These are phyloP conservation scores for Auriscalpium microsporum DNA, from an alignment of 768 basidiomycete species.

Conservation along the genomic window DNA sequence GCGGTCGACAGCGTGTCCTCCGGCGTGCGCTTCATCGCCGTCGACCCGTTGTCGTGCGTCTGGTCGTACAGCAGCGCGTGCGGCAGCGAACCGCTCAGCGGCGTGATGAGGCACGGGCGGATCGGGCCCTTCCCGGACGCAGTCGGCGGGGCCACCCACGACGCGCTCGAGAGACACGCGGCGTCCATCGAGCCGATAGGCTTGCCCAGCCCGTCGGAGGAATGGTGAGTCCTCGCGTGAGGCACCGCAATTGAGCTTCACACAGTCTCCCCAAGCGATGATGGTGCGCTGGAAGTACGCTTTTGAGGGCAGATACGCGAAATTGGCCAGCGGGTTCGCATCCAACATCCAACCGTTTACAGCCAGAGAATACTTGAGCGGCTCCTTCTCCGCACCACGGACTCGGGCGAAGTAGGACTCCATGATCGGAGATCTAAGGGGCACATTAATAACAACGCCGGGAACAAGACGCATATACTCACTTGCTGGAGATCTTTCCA, in stretches of 20 bases:
- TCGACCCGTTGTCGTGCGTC: slow-evolving; percentile 97
- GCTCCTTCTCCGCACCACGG: slow-evolving; percentile 37
- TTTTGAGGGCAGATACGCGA: slow-evolving; percentile 86
- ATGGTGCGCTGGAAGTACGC: slow-evolving; percentile 94
- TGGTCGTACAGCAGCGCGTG: slow-evolving; percentile 93
- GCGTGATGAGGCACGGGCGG: slow-evolving; percentile 64
- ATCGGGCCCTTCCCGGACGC: slow-evolving; percentile 77
- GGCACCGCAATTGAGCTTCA: slow-evolving; percentile 88
- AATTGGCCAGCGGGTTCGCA: slow-evolving; percentile 90
- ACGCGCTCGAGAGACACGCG: slow-evolving; percentile 64
- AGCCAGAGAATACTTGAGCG: slow-evolving; percentile 65
- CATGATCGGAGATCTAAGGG: slow-evolving; percentile 66
- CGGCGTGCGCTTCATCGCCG: slow-evolving; percentile 80
- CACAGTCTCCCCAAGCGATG: slow-evolving; percentile 97
- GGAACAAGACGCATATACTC: slow-evolving; percentile 23
- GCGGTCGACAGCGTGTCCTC: slow-evolving; percentile 95
- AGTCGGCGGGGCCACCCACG: slow-evolving; percentile 61
- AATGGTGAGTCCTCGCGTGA: slow-evolving; percentile 46
- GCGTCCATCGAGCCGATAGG: slow-evolving; percentile 96
- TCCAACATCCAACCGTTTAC: slow-evolving; percentile 99
- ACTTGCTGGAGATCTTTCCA: slow-evolving; percentile 72
- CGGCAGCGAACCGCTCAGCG: slow-evolving; percentile 78
- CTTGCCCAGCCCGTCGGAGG: slow-evolving; percentile 82
- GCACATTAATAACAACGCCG: slow-evolving; percentile 1
- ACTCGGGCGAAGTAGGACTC: slow-evolving; percentile 92